A percentile compares a stretch with the other conserved stretches of the same genome.
phyloP scores from a whole-genome alignment of 108 stramenopile species.

The Schizochytrium sp. region DNA sequence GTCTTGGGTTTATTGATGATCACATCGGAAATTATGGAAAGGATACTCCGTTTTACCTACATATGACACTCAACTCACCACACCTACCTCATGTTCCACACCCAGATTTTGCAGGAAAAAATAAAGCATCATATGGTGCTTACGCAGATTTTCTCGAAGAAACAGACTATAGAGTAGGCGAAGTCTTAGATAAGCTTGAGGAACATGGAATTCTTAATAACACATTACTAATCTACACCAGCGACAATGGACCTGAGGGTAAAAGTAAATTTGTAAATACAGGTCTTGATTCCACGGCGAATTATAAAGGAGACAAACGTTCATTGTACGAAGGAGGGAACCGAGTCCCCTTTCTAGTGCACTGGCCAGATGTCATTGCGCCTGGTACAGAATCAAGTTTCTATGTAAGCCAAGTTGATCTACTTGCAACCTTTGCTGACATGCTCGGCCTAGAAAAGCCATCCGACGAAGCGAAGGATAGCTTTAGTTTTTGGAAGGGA shows the following conservation, averaged over 20 bases:
- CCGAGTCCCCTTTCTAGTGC: background rate
- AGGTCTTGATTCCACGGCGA: background rate
- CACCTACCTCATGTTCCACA: constrained; percentile 26
- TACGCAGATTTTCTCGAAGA: background rate
- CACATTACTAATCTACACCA: background rate
- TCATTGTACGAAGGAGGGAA: background rate
- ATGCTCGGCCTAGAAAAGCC: background rate
- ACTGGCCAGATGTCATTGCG: background rate
- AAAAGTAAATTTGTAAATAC: background rate
- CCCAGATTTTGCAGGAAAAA: background rate
- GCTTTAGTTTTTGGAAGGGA: background rate
- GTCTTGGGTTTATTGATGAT: background rate
- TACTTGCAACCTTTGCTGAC: background rate
- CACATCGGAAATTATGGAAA: background rate
- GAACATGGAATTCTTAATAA: background rate
- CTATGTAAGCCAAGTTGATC: background rate
- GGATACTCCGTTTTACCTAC: background rate
- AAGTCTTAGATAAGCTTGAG: background rate
- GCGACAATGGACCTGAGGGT: constrained; percentile 31
- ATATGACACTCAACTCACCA: background rate
- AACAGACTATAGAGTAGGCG: background rate
- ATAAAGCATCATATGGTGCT: background rate
- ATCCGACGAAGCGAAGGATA: background rate
- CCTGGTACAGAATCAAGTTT: background rate
- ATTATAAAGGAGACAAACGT: background rate